Evolutionary conservation across 208 protist species (phyloP).

Genomic region (Trypanosoma congolense): DNA sequence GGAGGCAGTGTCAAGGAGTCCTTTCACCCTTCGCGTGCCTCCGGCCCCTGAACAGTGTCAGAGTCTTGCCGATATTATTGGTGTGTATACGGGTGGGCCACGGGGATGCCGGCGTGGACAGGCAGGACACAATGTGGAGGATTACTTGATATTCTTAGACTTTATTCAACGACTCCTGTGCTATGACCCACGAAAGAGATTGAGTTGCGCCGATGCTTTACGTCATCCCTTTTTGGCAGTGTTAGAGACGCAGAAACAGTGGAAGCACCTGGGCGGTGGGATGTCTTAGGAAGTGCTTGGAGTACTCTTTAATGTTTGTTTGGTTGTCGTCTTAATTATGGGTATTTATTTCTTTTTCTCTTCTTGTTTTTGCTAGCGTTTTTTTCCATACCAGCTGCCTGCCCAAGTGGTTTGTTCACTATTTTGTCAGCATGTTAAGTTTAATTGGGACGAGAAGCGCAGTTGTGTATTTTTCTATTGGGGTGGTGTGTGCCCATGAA

Average conservation of each 20-base stretch:
- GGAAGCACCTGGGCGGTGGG: slow-evolving; percentile 6
- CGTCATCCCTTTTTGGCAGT: slow-evolving; percentile 72
- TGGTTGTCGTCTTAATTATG: too few species aligned
- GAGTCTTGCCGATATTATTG: slow-evolving; percentile 53
- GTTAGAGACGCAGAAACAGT: slow-evolving; percentile 30
- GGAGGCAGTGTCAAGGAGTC: slow-evolving; percentile 15
- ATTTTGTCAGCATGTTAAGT: too few species aligned
- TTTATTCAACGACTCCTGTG: slow-evolving; percentile 66
- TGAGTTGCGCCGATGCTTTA: slow-evolving; percentile 62
- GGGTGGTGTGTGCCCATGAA: too few species aligned
- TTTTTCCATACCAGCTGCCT: slow-evolving; percentile 18
- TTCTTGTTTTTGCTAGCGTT: slow-evolving; percentile 14
- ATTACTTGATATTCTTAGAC: slow-evolving; percentile 75
- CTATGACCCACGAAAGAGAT: slow-evolving; percentile 72
- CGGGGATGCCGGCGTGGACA: slow-evolving; percentile 71
- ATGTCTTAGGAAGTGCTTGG: not conserved
- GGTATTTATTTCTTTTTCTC: slow-evolving; percentile 12
- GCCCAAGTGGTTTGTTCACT: too few species aligned
- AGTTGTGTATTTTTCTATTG: too few species aligned
- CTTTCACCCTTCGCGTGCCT: slow-evolving; percentile 20
- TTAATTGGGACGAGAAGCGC: too few species aligned
- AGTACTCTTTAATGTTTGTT: too few species aligned
- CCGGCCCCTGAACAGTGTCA: slow-evolving; percentile 18
- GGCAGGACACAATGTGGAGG: slow-evolving; percentile 53
- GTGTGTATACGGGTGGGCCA: slow-evolving; percentile 71